Percentiles rank a stretch among this genome's conserved stretches.
These are phyloP conservation scores for Acaromyces ingoldii DNA, from an alignment of 1,284 basidiomycete species.

Conservation along the genomic window DNA sequence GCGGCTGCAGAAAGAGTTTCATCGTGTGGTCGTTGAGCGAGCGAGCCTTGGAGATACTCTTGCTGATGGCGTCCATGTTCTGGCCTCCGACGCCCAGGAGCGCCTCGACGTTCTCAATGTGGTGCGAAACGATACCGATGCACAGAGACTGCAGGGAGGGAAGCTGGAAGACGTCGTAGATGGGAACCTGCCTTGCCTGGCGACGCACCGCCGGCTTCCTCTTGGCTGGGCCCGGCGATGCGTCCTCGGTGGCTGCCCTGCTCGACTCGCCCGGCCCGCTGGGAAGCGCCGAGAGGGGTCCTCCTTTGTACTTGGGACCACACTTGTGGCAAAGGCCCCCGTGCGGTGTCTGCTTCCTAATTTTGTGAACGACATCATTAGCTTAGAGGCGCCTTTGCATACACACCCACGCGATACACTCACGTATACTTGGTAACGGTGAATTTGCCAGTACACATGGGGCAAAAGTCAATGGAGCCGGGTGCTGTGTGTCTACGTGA, in stretches of 20 bases:
- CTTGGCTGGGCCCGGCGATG: conserved; percentile 3
- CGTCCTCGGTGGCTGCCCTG: too few species aligned
- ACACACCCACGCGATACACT: conserved; percentile 5
- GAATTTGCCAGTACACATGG: conserved; percentile 74
- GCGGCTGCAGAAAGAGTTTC: conserved; percentile 72
- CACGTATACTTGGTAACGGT: conserved; percentile 67
- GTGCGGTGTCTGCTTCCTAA: conserved; percentile 15
- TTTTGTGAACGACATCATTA: neutral
- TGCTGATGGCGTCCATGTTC: conserved; percentile 44
- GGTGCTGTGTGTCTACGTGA: conserved; percentile 45
- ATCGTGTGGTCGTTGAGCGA: conserved; percentile 71
- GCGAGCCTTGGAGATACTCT: conserved; percentile 76
- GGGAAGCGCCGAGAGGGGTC: neutral
- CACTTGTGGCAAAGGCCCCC: conserved; percentile 33
- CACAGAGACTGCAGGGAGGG: conserved; percentile 9
- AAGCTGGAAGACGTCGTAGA: neutral
- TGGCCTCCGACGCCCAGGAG: conserved; percentile 73
- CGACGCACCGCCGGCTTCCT: neutral
- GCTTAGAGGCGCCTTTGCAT: neutral
- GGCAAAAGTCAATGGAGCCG: conserved; percentile 77
- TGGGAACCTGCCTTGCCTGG: neutral
- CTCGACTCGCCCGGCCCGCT: conserved; percentile 1
- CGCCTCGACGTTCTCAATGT: conserved; percentile 85
- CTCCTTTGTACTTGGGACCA: conserved; percentile 21
- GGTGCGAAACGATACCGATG: conserved; percentile 63